phyloP scores from a whole-genome alignment of 176 grass and related monocot species.

The Pontederia crassipes region DNA sequence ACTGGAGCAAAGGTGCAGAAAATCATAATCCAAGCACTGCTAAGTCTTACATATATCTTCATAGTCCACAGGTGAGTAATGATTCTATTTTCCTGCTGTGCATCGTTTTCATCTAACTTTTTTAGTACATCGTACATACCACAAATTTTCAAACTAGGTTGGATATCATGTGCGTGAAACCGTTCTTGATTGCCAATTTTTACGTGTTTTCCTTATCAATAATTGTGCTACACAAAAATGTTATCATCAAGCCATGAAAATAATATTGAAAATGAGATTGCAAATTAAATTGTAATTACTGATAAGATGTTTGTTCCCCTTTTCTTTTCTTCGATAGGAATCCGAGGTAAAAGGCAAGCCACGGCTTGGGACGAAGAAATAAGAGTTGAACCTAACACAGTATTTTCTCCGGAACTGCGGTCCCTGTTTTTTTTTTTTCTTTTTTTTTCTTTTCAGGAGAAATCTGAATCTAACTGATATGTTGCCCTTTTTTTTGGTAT shows the following conservation, averaged over 20 bases:
- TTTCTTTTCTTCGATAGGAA: slow-evolving; percentile 40
- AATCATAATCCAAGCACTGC: slow-evolving; percentile 84
- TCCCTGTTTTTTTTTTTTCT: too few relatives aligned
- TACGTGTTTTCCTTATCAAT: neutral
- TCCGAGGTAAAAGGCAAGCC: slow-evolving; percentile 94
- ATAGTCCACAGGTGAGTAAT: slow-evolving; percentile 55
- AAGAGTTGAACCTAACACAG: slow-evolving; percentile 16
- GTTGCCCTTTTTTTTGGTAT: too few relatives aligned
- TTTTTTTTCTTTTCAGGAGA: too few relatives aligned
- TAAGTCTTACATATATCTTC: slow-evolving; percentile 95
- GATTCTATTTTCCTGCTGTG: neutral
- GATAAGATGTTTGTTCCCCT: neutral
- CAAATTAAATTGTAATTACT: neutral
- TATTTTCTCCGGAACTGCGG: too few relatives aligned
- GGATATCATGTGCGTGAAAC: too few relatives aligned
- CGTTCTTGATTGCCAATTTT: too few relatives aligned
- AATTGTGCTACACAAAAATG: neutral
- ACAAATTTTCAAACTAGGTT: neutral
- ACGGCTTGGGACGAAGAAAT: slow-evolving; percentile 43
- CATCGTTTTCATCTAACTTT: neutral
- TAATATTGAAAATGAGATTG: neutral
- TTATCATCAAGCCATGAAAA: too few relatives aligned
- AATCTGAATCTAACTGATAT: too few relatives aligned
- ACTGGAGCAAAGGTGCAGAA: slow-evolving; percentile 94
- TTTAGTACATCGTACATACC: neutral